Evolutionary conservation across 1,284 basidiomycete species (phyloP).

Genomic region (Laetiporus sulphureus): DNA sequence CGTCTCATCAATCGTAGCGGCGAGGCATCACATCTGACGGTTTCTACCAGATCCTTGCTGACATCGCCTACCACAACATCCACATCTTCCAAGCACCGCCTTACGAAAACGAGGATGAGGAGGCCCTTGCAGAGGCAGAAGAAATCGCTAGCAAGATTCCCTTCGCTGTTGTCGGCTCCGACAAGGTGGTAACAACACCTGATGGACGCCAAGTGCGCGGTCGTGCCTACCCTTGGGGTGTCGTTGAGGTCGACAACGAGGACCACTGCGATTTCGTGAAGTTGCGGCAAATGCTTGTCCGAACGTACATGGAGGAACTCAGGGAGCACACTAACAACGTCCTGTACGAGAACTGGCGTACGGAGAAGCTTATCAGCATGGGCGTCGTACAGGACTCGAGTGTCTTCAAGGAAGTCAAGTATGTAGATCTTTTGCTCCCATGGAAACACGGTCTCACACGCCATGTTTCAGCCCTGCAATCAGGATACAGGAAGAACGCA

Average conservation of each 20-base stretch:
- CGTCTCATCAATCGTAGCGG: slow-evolving; percentile 16
- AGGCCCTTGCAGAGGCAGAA: slow-evolving; percentile 91
- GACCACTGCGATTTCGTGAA: slow-evolving; percentile 98
- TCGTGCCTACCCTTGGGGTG: slow-evolving; percentile 93
- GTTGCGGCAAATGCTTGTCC: slow-evolving; percentile 95
- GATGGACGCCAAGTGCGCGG: slow-evolving; percentile 90
- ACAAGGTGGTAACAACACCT: slow-evolving; percentile 70
- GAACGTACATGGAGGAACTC: slow-evolving; percentile 97
- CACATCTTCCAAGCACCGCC: slow-evolving; percentile 94
- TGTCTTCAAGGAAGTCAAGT: slow-evolving; percentile 99
- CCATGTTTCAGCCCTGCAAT: slow-evolving; percentile 70
- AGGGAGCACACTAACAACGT: slow-evolving; percentile 91
- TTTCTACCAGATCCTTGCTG: slow-evolving; percentile 67
- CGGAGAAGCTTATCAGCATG: slow-evolving; percentile 91
- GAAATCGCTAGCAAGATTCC: slow-evolving; percentile 97
- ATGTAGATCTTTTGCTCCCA: slow-evolving; percentile 28
- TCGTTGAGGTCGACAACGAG: slow-evolving; percentile 97
- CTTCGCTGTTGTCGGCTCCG: slow-evolving; percentile 94
- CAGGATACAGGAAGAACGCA: slow-evolving; percentile 91
- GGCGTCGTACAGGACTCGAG: slow-evolving; percentile 93
- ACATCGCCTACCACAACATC: slow-evolving; percentile 90
- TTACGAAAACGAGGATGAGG: slow-evolving; percentile 96
- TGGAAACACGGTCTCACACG: slow-evolving; percentile 8
- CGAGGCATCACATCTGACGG: not conserved
- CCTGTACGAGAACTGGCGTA: slow-evolving; percentile 95